Conservation (phyloP, 2,329 filamentous ascomycete species). For the Leptographium flavum region DNA sequence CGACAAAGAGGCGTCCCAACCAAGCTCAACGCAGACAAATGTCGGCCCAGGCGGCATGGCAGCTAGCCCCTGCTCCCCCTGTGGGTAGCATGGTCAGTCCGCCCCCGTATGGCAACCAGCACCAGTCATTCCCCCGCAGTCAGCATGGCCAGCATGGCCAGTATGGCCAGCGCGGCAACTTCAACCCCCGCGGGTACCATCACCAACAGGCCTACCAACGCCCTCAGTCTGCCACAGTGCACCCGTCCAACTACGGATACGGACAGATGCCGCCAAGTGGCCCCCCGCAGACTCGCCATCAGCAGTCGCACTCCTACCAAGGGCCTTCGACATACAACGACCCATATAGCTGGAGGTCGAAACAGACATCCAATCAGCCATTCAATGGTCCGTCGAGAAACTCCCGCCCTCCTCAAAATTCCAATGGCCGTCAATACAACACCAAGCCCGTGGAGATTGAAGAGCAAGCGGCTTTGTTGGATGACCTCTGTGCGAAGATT, state of each 20-base stretch:
- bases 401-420: conserved; percentile 3
- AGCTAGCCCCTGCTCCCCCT: conserved; percentile 18
- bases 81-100: conserved; percentile 18
- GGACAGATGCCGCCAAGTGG: conserved; percentile 6
- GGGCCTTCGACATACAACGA: conserved; percentile 14
- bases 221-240: conserved; percentile 20
- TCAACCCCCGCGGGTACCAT: neutral
- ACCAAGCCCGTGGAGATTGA: conserved; percentile 29
- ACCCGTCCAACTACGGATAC: conserved; percentile 14
- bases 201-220: conserved; percentile 14
- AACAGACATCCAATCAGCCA: conserved; percentile 5
- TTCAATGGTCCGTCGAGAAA: conserved; percentile 10
- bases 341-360: conserved; percentile 16
- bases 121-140: conserved; percentile 17
- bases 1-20: conserved; percentile 36
- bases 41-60: conserved; percentile 41
- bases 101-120: conserved; percentile 16
- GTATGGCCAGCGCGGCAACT: conserved; percentile 18
- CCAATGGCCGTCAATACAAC: conserved; percentile 14
- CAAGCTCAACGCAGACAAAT: conserved; percentile 50
- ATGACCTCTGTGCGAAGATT: conserved; percentile 31
- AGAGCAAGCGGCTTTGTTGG: conserved; percentile 33
- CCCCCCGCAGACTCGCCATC: conserved; percentile 16
- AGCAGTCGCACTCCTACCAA: conserved; percentile 19
- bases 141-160: conserved; percentile 17